Evolutionary conservation across 2,329 filamentous ascomycete species (phyloP).

Genomic region (Hypoxylon sp.): DNA sequence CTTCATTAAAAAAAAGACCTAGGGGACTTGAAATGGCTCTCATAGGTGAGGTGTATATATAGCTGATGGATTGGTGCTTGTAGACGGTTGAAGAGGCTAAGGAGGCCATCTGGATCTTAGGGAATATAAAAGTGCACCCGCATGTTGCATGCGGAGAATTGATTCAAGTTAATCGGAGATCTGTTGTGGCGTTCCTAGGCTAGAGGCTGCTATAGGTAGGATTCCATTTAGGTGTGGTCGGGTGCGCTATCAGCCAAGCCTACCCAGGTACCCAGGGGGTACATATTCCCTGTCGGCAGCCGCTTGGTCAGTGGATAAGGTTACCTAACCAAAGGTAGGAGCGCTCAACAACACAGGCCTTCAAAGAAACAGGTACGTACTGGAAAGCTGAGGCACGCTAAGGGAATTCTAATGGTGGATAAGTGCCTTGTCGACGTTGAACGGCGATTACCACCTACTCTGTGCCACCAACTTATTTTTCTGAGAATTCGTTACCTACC

Average conservation of each 20-base stretch:
- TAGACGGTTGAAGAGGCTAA: constrained; percentile 2
- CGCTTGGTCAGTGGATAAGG: constrained; percentile 34
- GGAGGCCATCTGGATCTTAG: background rate
- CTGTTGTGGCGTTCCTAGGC: constrained; percentile 17
- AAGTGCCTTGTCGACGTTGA: constrained; percentile 41
- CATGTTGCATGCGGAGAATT: constrained; percentile 30
- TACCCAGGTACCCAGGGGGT: background rate
- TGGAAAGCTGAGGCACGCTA: constrained; percentile 38
- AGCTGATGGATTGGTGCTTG: background rate
- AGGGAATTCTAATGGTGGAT: constrained; percentile 40
- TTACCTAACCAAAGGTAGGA: constrained; percentile 2
- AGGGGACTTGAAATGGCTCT: constrained; percentile 8
- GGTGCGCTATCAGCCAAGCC: constrained; percentile 14
- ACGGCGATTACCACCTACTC: constrained; percentile 21
- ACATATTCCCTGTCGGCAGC: constrained; percentile 17
- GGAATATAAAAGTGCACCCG: constrained; percentile 2
- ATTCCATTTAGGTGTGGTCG: background rate
- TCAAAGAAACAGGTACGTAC: constrained; percentile 18
- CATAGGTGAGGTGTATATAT: constrained; percentile 16
- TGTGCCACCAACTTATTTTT: constrained; percentile 40
- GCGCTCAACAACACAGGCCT: background rate
- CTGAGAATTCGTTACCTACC: constrained; percentile 23
- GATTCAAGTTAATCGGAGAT: constrained; percentile 29
- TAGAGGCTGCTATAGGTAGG: constrained; percentile 9
- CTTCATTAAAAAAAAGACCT: constrained; percentile 12